Conservation (phyloP, 2,329 filamentous ascomycete genomes). For the Colletotrichum sp. region DNA sequence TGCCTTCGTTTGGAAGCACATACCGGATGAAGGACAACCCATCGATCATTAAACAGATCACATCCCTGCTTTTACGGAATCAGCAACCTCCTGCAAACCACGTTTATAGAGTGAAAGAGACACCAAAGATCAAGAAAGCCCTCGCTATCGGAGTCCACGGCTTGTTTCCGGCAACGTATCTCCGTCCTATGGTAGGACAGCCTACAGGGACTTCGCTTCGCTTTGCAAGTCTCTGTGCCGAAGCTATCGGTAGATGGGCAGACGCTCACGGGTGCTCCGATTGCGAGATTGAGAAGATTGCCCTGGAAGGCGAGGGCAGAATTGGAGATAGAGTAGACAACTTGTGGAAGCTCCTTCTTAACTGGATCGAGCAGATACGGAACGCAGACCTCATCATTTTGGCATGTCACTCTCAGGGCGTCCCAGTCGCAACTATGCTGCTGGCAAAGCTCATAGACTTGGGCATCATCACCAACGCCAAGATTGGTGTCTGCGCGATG, state of each 20-base stretch:
- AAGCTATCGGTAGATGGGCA: constrained; percentile 84
- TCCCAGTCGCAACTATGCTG: constrained; percentile 91
- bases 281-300: constrained; percentile 89
- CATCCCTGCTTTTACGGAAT: constrained; percentile 60
- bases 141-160: constrained; percentile 95
- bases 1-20: constrained; percentile 73
- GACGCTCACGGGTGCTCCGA: constrained; percentile 74
- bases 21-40: constrained; percentile 72
- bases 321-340: constrained; percentile 90
- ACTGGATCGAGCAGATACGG: constrained; percentile 92
- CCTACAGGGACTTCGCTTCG: constrained; percentile 94
- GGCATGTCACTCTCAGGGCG: constrained; percentile 95
- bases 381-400: constrained; percentile 88
- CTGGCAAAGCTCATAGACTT: constrained; percentile 91
- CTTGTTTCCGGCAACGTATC: constrained; percentile 84
- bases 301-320: constrained; percentile 92
- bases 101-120: constrained; percentile 72
- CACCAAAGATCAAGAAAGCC: constrained; percentile 79
- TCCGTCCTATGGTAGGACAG: constrained; percentile 91
- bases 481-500: constrained; percentile 86
- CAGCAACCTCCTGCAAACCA: constrained; percentile 68
- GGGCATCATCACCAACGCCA: constrained; percentile 77
- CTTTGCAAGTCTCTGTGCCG: constrained; percentile 86
- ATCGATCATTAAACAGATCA: constrained; percentile 72
- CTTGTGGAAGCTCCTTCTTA: constrained; percentile 91